A percentile compares a stretch with the other conserved stretches of the same genome.
Evolutionary conservation across 2,329 filamentous ascomycete species (phyloP).

Genomic region (Tolypocladium ovalisporum): DNA sequence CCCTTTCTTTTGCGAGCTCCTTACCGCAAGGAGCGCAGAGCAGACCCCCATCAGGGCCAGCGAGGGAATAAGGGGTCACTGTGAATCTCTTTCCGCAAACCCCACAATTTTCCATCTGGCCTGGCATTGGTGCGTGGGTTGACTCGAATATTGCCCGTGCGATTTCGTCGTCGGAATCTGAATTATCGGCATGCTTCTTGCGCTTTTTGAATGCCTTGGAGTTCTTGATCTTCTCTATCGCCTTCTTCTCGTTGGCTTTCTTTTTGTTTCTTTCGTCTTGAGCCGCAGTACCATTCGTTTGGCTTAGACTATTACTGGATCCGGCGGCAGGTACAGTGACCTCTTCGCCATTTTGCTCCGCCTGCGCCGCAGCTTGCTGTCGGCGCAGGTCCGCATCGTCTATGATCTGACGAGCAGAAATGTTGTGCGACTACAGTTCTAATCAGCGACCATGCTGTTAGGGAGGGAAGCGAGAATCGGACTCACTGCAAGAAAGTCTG

Average conservation of each 20-base stretch:
- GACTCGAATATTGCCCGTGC: slow-evolving; percentile 37
- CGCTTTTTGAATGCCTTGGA: slow-evolving; percentile 46
- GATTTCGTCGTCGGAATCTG: slow-evolving; percentile 39
- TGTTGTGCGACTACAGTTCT: slow-evolving; percentile 52
- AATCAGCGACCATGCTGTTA: slow-evolving; percentile 9
- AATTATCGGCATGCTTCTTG: slow-evolving; percentile 26
- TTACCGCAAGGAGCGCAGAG: slow-evolving; percentile 75
- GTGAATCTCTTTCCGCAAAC: slow-evolving; percentile 81
- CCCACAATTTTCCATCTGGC: slow-evolving; percentile 83
- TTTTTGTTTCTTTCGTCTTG: slow-evolving; percentile 19
- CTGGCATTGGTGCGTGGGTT: slow-evolving; percentile 49
- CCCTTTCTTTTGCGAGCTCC: slow-evolving; percentile 53
- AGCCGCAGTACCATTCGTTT: slow-evolving; percentile 13
- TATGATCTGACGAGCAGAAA: slow-evolving; percentile 48
- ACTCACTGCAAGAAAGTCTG: slow-evolving; percentile 39
- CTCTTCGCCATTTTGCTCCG: slow-evolving; percentile 11
- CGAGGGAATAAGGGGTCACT: slow-evolving; percentile 79
- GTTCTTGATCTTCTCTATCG: slow-evolving; percentile 51
- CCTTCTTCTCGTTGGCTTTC: slow-evolving; percentile 37
- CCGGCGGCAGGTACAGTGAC: slow-evolving; percentile 7
- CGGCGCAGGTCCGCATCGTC: slow-evolving; percentile 36
- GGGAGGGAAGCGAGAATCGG: too few species aligned
- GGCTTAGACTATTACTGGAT: slow-evolving; percentile 15
- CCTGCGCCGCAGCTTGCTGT: slow-evolving; percentile 21
- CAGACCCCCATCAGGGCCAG: slow-evolving; percentile 74